Evolutionary conservation across 768 basidiomycete genomes (phyloP).

Genomic region (Baorangia bicolor): DNA sequence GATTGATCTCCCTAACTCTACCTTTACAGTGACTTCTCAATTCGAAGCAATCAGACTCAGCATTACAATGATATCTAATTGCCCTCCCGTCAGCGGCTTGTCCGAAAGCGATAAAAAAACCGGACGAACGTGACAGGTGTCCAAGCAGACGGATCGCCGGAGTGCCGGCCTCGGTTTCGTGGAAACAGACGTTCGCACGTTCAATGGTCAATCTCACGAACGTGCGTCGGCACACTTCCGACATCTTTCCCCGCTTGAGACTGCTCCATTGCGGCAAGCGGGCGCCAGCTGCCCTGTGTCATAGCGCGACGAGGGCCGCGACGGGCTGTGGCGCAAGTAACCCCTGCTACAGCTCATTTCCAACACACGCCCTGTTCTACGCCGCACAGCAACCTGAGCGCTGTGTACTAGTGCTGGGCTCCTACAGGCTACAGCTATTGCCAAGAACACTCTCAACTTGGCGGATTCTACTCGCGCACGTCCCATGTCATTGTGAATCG

Average conservation of each 20-base stretch:
- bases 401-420: neutral
- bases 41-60: neutral
- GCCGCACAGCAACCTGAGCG: neutral
- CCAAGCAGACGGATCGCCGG: neutral
- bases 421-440: neutral
- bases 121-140: constrained; percentile 19
- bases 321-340: neutral
- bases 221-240: constrained; percentile 7
- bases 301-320: too few relatives aligned
- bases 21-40: constrained; percentile 13
- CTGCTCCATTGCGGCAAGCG: too few relatives aligned
- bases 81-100: neutral
- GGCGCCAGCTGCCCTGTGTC: too few relatives aligned
- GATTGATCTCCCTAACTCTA: constrained; percentile 1
- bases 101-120: neutral
- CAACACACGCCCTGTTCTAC: neutral
- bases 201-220: constrained; percentile 3
- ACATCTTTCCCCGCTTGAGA: neutral
- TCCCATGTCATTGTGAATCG: neutral
- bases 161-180: neutral
- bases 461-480: neutral
- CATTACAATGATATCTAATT: too few relatives aligned
- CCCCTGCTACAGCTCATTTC: neutral
- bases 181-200: constrained; percentile 9
- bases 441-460: neutral